phyloP scores from a whole-genome alignment of 1,139 yeast species.

The Magnusiomyces ingens region DNA sequence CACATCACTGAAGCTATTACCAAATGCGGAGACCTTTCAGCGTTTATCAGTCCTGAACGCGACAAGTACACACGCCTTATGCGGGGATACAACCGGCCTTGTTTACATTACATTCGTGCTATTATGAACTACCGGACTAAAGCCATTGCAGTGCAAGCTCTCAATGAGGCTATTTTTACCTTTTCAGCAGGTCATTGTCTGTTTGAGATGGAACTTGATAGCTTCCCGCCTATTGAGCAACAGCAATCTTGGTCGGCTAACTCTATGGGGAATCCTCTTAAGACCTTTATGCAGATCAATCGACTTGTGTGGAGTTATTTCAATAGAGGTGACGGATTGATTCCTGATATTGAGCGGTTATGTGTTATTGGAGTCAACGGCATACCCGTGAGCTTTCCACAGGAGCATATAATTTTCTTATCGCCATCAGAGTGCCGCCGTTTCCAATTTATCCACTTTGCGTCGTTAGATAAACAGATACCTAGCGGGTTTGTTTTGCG shows the following conservation, averaged over 20 bases:
- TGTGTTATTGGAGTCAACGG: not conserved
- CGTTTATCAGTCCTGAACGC: not conserved
- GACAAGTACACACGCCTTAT: not conserved
- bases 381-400: not conserved
- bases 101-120: not conserved
- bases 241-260: not conserved
- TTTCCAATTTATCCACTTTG: not conserved
- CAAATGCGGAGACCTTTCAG: not conserved
- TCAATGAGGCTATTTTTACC: not conserved
- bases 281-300: not conserved
- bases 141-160: not conserved
- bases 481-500: not conserved
- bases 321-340: not conserved
- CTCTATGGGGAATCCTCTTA: not conserved
- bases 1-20: not conserved
- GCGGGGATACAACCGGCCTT: constrained; percentile 1
- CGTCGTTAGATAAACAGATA: not conserved
- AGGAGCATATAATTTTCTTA: not conserved
- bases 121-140: not conserved
- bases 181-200: not conserved
- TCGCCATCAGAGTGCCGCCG: not conserved
- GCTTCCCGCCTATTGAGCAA: not conserved
- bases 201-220: not conserved
- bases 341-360: not conserved
- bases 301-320: not conserved